Evolutionary conservation across 2,329 filamentous ascomycete genomes (phyloP).

Genomic region (Alternaria alternata): DNA sequence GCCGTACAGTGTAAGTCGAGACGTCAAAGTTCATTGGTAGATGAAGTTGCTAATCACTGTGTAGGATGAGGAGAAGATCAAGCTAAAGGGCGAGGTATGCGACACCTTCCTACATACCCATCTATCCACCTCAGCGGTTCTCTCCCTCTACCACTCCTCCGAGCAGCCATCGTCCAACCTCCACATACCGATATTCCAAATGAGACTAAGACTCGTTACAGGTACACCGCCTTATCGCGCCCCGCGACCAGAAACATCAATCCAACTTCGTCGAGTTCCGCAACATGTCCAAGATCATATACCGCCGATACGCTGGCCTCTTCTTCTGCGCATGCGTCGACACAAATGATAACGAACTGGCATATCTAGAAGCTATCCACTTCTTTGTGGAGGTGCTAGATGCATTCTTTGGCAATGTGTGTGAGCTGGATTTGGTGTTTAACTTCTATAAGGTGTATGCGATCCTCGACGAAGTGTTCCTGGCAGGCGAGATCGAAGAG

Average conservation of each 20-base stretch:
- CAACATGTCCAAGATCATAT: slow-evolving; percentile 90
- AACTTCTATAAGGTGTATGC: slow-evolving; percentile 90
- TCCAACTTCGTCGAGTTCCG: slow-evolving; percentile 98
- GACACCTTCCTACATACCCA: slow-evolving; percentile 2
- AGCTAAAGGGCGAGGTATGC: slow-evolving; percentile 92
- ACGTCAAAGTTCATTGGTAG: not conserved
- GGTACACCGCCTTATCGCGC: slow-evolving; percentile 96
- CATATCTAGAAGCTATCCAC: slow-evolving; percentile 96
- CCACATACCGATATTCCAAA: not conserved
- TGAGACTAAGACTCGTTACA: slow-evolving; percentile 46
- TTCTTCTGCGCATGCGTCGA: slow-evolving; percentile 99
- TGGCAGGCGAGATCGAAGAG: slow-evolving; percentile 98
- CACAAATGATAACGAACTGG: slow-evolving; percentile 97
- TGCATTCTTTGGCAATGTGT: slow-evolving; percentile 98
- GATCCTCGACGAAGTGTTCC: slow-evolving; percentile 96
- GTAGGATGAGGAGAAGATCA: slow-evolving; percentile 96
- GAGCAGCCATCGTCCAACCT: not conserved
- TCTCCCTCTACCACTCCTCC: not conserved
- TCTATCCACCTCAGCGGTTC: slow-evolving; percentile 1
- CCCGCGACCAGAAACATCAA: slow-evolving; percentile 98
- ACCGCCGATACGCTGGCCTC: slow-evolving; percentile 94
- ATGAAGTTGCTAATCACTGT: slow-evolving; percentile 24
- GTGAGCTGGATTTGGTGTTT: slow-evolving; percentile 89
- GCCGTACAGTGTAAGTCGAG: slow-evolving; percentile 76
- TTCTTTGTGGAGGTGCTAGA: slow-evolving; percentile 99